Base-by-base conservation (phyloP, 2,329 filamentous ascomycete genomes). In the Aspergillus novofumigatus region DNA sequence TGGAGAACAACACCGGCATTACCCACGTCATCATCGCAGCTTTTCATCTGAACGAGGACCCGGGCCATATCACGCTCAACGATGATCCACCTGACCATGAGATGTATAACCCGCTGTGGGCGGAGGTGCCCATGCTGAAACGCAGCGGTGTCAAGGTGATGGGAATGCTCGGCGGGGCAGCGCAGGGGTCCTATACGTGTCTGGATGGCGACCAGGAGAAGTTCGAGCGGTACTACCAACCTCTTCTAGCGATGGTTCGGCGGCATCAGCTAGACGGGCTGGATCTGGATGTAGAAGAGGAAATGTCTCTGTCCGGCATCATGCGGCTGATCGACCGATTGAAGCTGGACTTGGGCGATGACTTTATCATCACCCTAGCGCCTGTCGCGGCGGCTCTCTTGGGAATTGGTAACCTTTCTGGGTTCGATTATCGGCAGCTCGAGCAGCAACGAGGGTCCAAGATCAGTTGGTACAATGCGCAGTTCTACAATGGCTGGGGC, bases 401-500 rank as follows among this genome's bases (percentile, higher is more conserved):
- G 29, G 75, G 81, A 10, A 75, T 86, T 26, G 72, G 72, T 14
- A 81, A 88, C 44, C 80, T 96, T 3, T 92, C 88, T 58, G 92
- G 92, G 0, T 96, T 96, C 72, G 83, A 86, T 70, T 96, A 96
- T 73, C 80, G 85, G 48, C 79, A 86, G 10, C 81, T 97, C 2
- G 91, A 96, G 70, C 79, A 81, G 10, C 81, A 84, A 72, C 80
- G 84, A 5, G 87, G 87, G 0, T 74, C 73, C 17, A 81, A 87
- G 47, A 89, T 96, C 28, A 81, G 82, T 2, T 97, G 91, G 85
- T 96, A 96, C 73, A 96, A 96, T 69, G 82, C 88, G 5, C 92
- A 97, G 69, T 96, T 96, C 74, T 97, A 97, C 80, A 94, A 90
- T 69, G 91, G 91, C 1, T 97, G 91, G 87, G 91, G 91, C 8